Percentiles rank a stretch among this genome's conserved stretches.
These are phyloP conservation scores for Rubia tinctorum DNA, from an alignment of 305 asterid species.

Conservation along the genomic window DNA sequence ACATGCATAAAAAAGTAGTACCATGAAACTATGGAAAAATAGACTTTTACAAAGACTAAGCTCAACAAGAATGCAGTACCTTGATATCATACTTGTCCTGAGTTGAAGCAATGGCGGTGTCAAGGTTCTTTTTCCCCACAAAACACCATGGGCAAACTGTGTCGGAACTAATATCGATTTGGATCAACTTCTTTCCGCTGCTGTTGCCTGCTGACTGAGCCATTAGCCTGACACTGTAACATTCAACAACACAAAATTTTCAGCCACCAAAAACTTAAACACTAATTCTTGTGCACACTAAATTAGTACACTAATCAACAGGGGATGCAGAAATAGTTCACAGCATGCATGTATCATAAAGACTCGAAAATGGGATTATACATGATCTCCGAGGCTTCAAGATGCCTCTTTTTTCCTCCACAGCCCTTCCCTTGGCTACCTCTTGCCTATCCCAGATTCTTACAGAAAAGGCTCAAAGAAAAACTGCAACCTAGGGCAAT, in stretches of 20 bases:
- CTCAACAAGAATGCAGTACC: slow-evolving; percentile 29
- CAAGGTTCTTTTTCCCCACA: slow-evolving; percentile 85
- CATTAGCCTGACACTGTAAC: slow-evolving; percentile 34
- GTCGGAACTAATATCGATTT: slow-evolving; percentile 68
- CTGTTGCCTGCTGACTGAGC: slow-evolving; percentile 46
- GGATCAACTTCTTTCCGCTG: slow-evolving; percentile 54
- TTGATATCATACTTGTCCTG: slow-evolving; percentile 54
- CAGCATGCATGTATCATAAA: neutral
- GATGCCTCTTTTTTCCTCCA: too few species aligned
- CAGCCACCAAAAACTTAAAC: neutral
- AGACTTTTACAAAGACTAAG: too few species aligned
- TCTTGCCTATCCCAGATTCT: neutral
- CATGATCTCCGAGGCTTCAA: neutral
- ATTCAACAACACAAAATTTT: slow-evolving; percentile 1
- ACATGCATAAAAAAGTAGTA: too few species aligned
- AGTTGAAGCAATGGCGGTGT: slow-evolving; percentile 71
- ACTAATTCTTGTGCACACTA: neutral
- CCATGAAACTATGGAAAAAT: too few species aligned
- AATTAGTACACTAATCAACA: neutral
- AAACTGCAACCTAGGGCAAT: neutral
- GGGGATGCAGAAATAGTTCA: neutral
- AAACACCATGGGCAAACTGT: slow-evolving; percentile 96
- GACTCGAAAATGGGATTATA: neutral
- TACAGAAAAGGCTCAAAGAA: neutral
- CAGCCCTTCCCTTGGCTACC: too few species aligned